These are phyloP conservation scores for Zygoascus ofunaensis DNA, from an alignment of 805 yeast genomes.

Conservation along the genomic window DNA sequence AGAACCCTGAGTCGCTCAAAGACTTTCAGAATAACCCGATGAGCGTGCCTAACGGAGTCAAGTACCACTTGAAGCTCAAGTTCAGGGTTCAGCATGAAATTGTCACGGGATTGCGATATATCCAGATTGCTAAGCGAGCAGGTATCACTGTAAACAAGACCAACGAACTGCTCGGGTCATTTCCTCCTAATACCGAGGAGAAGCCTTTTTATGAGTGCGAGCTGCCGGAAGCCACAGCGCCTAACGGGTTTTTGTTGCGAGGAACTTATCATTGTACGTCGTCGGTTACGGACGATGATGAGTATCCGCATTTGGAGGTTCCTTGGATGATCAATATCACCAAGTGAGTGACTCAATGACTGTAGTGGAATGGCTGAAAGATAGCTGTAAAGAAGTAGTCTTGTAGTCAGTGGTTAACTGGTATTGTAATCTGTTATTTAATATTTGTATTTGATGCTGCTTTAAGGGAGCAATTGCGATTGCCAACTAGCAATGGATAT, in stretches of 20 bases:
- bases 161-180: slow-evolving; percentile 84
- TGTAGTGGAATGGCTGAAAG: neutral
- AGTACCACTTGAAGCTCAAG: slow-evolving; percentile 60
- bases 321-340: slow-evolving; percentile 84
- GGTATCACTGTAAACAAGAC: slow-evolving; percentile 80
- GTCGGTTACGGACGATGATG: slow-evolving; percentile 82
- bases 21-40: slow-evolving; percentile 56
- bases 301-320: slow-evolving; percentile 56
- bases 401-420: too few species aligned
- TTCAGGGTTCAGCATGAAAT: slow-evolving; percentile 86
- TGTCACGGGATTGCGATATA: slow-evolving; percentile 80
- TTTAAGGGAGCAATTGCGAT: too few species aligned
- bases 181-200: slow-evolving; percentile 76
- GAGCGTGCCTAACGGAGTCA: slow-evolving; percentile 67
- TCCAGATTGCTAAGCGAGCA: slow-evolving; percentile 75
- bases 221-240: slow-evolving; percentile 72
- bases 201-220: slow-evolving; percentile 64
- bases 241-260: slow-evolving; percentile 80
- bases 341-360: slow-evolving; percentile 30
- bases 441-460: too few species aligned
- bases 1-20: slow-evolving; percentile 45
- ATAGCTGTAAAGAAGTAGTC: too few species aligned
- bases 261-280: slow-evolving; percentile 76
- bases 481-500: too few species aligned
- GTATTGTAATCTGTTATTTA: too few species aligned